phyloP scores from a whole-genome alignment of 2,329 filamentous ascomycete species.

The Torrubiella hemipterigena region DNA sequence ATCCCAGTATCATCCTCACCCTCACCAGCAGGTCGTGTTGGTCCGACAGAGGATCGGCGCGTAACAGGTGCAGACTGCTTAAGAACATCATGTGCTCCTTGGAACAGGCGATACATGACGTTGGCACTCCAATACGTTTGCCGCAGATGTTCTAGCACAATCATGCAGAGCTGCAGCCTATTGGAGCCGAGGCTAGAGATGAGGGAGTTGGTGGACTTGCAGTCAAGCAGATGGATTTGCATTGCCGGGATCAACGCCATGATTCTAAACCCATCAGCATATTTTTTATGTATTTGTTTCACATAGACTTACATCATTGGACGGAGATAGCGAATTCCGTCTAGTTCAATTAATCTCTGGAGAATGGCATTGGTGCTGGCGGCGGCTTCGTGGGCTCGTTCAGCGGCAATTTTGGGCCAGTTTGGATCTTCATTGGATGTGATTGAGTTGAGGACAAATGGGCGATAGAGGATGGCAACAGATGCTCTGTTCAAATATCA shows the following conservation, averaged over 20 bases:
- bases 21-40: no score
- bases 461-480: no score
- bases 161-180: slow-evolving; percentile 3
- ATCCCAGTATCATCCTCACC: no score
- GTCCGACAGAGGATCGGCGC: no score
- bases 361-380: slow-evolving; percentile 2
- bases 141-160: neutral
- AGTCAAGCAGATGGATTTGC: slow-evolving; percentile 3
- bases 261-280: neutral
- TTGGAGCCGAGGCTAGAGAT: neutral
- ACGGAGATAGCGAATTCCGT: slow-evolving; percentile 1
- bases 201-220: slow-evolving; percentile 1
- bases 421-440: no score
- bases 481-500: no score
- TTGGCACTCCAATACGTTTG: slow-evolving; percentile 4
- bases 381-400: slow-evolving; percentile 3
- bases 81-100: slow-evolving; percentile 3
- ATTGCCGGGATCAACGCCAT: slow-evolving; percentile 4
- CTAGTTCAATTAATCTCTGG: slow-evolving; percentile 1
- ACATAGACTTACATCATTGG: slow-evolving; percentile 3
- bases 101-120: slow-evolving; percentile 4
- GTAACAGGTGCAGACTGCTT: no score
- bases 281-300: no score
- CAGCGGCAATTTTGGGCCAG: neutral
- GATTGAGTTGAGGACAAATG: no score